Base-by-base conservation (phyloP, 768 basidiomycete genomes). In the Suillus discolor region DNA sequence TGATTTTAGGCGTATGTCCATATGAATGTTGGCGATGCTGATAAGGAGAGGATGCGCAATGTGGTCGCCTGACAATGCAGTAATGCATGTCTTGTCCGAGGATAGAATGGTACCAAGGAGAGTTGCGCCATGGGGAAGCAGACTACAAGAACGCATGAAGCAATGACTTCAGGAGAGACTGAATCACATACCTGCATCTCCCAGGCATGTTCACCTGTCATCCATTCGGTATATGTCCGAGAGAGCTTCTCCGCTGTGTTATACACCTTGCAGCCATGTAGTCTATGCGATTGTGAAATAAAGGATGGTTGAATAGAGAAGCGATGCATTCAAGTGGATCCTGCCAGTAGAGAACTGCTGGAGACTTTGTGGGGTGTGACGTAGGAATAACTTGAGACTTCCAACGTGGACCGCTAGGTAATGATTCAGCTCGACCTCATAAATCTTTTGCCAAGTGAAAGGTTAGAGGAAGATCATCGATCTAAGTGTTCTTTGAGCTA, bases 21-120 rank as follows among this genome's bases (percentile, higher is more conserved):
- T n/a, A n/a, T n/a, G n/a, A n/a, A n/a, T n/a, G n/a, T 80, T 80
- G n/a, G 74, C 77, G 11, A 78, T 61, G 23, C 68, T 72, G 39
- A 78, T 64, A 7, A 78, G 67, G 20, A 77, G 65, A 0, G 78
- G 78, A 64, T 79, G 78, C 0, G 73, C 74, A 3, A 62, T 41
- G 18, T 68, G 66, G 41, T 72, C 70, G n/a, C 78, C 77, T 18
- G 71, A 75, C 66, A 71, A 71, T 8, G 68, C 62, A 0, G 78
- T 72, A 4, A 80, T 73, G 61, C 70, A 68, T 18, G 79, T 78
- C 65, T 80, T n/a, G n/a, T n/a, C n/a, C n/a, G n/a, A n/a, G n/a
- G n/a, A n/a, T n/a, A n/a, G n/a, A n/a, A n/a, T n/a, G n/a, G n/a
- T n/a, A n/a, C n/a, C n/a, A n/a, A n/a, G n/a, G n/a, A n/a, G n/a